These are phyloP conservation scores for Cydonia oblonga DNA, from an alignment of 331 rosid species.

Conservation along the genomic window DNA sequence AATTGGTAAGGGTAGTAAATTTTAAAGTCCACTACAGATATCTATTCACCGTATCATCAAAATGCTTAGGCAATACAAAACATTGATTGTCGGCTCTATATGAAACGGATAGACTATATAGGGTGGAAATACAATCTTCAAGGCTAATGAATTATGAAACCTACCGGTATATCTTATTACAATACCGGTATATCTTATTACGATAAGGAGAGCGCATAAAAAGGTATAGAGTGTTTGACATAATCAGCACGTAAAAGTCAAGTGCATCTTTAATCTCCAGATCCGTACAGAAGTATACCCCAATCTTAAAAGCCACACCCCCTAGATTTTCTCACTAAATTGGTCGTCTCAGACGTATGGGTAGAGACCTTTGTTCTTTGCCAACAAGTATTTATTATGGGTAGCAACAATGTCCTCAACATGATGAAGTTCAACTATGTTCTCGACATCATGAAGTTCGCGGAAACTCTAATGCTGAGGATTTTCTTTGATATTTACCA, in stretches of 20 bases:
- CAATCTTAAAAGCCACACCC: not conserved
- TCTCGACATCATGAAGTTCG: not conserved
- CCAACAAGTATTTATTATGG: not conserved
- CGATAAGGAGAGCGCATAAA: not conserved
- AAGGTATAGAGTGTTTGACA: not conserved
- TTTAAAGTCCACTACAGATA: not conserved
- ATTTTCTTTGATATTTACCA: not conserved
- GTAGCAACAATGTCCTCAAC: not conserved
- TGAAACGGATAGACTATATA: not conserved
- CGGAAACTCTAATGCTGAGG: not conserved
- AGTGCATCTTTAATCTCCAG: too few species aligned
- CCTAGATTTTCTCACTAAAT: not conserved
- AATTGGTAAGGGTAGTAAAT: not conserved
- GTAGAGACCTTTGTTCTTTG: not conserved
- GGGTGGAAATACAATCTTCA: not conserved
- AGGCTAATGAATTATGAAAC: not conserved
- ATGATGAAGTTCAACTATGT: not conserved
- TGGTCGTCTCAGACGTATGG: not conserved
- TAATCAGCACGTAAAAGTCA: too few species aligned
- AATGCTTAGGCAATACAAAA: not conserved
- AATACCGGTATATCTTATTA: not conserved
- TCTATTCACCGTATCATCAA: not conserved
- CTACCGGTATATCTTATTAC: too few species aligned
- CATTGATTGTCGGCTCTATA: not conserved
- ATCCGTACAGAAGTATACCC: not conserved